Base-by-base conservation (phyloP, 1,284 basidiomycete genomes). In the Cutaneotrichosporon sp. region DNA sequence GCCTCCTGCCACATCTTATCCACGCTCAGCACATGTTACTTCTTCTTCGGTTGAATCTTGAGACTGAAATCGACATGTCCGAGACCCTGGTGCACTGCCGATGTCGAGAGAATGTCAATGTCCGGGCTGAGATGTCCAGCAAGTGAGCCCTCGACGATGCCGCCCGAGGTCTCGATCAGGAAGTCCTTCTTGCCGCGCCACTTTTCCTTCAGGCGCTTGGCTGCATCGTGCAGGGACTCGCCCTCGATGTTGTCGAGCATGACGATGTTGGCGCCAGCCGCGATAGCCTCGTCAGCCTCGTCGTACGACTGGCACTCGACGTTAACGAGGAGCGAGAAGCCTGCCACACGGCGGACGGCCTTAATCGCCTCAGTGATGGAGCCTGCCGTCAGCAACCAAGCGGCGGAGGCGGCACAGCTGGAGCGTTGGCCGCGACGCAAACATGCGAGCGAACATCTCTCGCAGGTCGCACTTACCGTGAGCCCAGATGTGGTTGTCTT, bases 401-500 rank as follows among this genome's bases (percentile, higher is more conserved):
- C n/a, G n/a, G n/a, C n/a, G n/a, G n/a, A n/a, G n/a, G n/a, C n/a
- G n/a, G n/a, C n/a, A n/a, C n/a, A n/a, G n/a, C n/a, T n/a, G n/a
- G n/a, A n/a, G n/a, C n/a, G n/a, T n/a, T n/a, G n/a, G n/a, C n/a
- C n/a, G n/a, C n/a, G n/a, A n/a, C n/a, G n/a, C n/a, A n/a, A n/a
- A n/a, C n/a, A n/a, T n/a, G n/a, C n/a, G n/a, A n/a, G n/a, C n/a
- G n/a, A n/a, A n/a, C n/a, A n/a, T n/a, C n/a, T n/a, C n/a, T n/a
- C n/a, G n/a, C n/a, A n/a, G n/a, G n/a, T n/a, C n/a, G n/a, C 5
- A 19, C 42, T 22, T 19, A 44, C 42, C 42, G 68, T 60, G 34
- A 7, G 91, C 93, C 93, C 92, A 97, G 68, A 98, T 91, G 70
- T 98, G 96, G 72, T 98, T 98, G 70, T 98, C 94, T 76, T 98